Percentiles rank a stretch among this genome's conserved stretches.
Conservation (phyloP, 257 asterid species). For the Cruciata laevipes region DNA sequence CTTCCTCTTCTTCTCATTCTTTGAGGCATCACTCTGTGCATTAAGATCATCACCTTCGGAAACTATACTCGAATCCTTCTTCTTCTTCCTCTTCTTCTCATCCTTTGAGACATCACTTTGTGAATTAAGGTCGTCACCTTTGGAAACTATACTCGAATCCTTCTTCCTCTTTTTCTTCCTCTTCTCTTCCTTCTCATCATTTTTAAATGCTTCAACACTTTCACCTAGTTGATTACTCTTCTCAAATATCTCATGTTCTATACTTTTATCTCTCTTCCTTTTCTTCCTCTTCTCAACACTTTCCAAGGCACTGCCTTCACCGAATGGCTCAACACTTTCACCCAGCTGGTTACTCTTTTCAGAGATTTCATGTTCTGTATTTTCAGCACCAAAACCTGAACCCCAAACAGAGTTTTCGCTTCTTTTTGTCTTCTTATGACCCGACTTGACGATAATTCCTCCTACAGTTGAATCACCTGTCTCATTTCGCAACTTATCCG, state of each 20-base stretch:
- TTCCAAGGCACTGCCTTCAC: too few relatives aligned
- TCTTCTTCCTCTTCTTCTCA: neutral
- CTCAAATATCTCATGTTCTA: neutral
- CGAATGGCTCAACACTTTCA: too few relatives aligned
- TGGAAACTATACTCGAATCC: neutral
- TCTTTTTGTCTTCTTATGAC: conserved; percentile 12
- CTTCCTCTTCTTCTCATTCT: conserved; percentile 7
- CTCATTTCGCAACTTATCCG: conserved; percentile 1
- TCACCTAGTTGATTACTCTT: neutral
- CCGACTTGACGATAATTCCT: neutral
- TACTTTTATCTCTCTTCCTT: neutral
- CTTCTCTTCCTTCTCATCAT: neutral
- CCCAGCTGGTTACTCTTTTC: too few relatives aligned
- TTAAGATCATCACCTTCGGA: neutral
- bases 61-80: neutral
- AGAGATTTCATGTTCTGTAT: neutral
- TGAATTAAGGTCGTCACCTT: neutral
- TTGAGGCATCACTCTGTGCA: neutral
- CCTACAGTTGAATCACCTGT: neutral
- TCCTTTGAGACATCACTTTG: too few relatives aligned
- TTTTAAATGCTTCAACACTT: neutral
- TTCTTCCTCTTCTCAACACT: neutral
- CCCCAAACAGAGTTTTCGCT: neutral
- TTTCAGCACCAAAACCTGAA: conserved; percentile 4
- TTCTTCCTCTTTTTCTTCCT: neutral